These are phyloP conservation scores for Phaeosphaeriaceae sp. DNA, from an alignment of 2,329 filamentous ascomycete species.

Conservation along the genomic window DNA sequence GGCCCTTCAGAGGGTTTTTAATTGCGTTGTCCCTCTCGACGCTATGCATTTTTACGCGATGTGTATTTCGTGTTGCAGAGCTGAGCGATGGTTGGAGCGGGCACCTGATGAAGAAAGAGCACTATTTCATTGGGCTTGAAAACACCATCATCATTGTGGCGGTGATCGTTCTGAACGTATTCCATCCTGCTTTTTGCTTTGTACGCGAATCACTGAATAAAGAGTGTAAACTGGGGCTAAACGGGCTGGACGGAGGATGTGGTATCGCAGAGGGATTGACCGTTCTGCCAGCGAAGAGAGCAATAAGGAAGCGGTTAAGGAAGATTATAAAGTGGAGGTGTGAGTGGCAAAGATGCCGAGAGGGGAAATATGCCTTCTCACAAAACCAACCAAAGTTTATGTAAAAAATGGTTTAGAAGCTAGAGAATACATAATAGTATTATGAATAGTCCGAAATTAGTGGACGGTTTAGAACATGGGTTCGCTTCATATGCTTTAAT, in stretches of 20 bases:
- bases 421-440: too few relatives aligned
- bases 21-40: conserved; percentile 63
- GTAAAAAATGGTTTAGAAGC: too few relatives aligned
- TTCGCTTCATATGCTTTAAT: too few relatives aligned
- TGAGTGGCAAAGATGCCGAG: background rate
- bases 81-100: conserved; percentile 69
- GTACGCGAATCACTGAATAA: too few relatives aligned
- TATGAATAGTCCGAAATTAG: too few relatives aligned
- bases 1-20: conserved; percentile 62
- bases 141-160: conserved; percentile 42
- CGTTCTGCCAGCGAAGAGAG: conserved; percentile 6
- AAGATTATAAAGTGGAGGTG: background rate
- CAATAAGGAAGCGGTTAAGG: conserved; percentile 9
- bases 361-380: too few relatives aligned
- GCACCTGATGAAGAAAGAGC: conserved; percentile 57
- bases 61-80: conserved; percentile 70
- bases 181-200: conserved; percentile 48
- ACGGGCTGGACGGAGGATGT: conserved; percentile 9
- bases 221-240: conserved; percentile 26
- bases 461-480: too few relatives aligned
- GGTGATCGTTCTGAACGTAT: conserved; percentile 43
- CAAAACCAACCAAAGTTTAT: too few relatives aligned
- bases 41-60: conserved; percentile 68
- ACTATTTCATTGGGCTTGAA: conserved; percentile 49
- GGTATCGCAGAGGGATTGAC: conserved; percentile 29